Conservation (phyloP, 2,329 filamentous ascomycete genomes). For the Byssochlamys sp. region DNA sequence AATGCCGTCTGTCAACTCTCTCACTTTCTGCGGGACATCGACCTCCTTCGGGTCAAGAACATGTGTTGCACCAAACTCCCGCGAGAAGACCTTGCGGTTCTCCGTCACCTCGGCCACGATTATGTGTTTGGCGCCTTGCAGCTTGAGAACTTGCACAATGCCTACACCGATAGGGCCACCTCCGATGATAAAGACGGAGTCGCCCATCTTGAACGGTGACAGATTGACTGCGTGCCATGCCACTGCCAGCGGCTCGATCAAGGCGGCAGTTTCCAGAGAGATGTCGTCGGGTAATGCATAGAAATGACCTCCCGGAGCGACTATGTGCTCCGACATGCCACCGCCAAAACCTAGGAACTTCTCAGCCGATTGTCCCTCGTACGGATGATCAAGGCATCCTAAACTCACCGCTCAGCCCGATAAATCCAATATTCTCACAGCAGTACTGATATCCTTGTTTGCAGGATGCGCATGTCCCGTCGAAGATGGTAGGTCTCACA, state of each 20-base stretch:
- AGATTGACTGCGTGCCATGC: slow-evolving; percentile 54
- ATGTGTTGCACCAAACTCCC: slow-evolving; percentile 47
- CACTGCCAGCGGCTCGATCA: slow-evolving; percentile 55
- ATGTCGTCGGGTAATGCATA: slow-evolving; percentile 16
- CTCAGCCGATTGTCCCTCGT: slow-evolving; percentile 44
- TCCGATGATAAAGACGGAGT: slow-evolving; percentile 48
- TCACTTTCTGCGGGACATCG: slow-evolving; percentile 38
- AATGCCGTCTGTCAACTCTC: slow-evolving; percentile 36
- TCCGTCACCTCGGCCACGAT: slow-evolving; percentile 49
- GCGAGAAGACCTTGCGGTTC: slow-evolving; percentile 43
- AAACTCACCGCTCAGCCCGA: slow-evolving; percentile 36
- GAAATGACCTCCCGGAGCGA: slow-evolving; percentile 17
- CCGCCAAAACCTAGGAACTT: slow-evolving; percentile 24
- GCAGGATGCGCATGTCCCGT: slow-evolving; percentile 48
- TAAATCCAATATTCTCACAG: slow-evolving; percentile 48
- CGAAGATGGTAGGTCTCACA: slow-evolving; percentile 52
- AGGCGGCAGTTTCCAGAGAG: slow-evolving; percentile 27
- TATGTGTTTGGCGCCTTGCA: slow-evolving; percentile 45
- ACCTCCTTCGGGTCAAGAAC: slow-evolving; percentile 43
- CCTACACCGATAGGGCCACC: slow-evolving; percentile 56
- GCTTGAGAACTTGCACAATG: slow-evolving; percentile 49
- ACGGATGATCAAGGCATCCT: slow-evolving; percentile 44
- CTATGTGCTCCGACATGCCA: slow-evolving; percentile 18
- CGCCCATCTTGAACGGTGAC: slow-evolving; percentile 36
- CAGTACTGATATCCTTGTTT: slow-evolving; percentile 45